Base-by-base conservation (phyloP, 192 early-diverging fungal genomes). In the Mortierella alpina region DNA sequence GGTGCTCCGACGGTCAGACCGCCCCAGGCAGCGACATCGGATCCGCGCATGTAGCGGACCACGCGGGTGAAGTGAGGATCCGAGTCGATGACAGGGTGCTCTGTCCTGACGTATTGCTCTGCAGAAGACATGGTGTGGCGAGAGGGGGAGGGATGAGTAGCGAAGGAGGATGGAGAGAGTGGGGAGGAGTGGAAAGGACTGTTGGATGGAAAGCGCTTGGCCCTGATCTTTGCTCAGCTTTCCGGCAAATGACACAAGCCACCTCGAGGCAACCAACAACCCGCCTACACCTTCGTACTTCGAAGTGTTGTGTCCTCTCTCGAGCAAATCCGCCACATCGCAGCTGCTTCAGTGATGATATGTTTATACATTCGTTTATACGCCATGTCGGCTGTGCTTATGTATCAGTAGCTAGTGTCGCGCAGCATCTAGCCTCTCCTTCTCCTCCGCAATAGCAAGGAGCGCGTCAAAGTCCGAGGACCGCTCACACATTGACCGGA, bases 41-140 rank as follows among this genome's bases (percentile, higher is more conserved):
- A 87, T 46, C 89, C 72, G 58, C 97, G 91, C 80, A 99, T 93
- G 89, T 97, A 99, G 50, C 93, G 83, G 64, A 99, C 87, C 2
- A 99, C 94, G 57, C 95, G 91, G 72, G 76, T 86, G 81, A 99
- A 93, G 78, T 96, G 94, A 31, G 97, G 97, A 76, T 99, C 94
- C 59, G 89, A 91, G 83, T 93, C 95, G 73, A 99, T 95, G 76
- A 95, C 88, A 45, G 89, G 91, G 86, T 93, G 96, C 53, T 93
- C 89, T 15, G 89, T 83, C 58, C 88, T 75, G 67, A 85, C 66
- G 67, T 82, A 73, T 74, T 85, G 80, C 50, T 83, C 83, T 59
- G 88, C 76, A 12, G 76, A 59, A 54, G 76, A 79, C 76, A 79
- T 76, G 47, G 46, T 54, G 66, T 31, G 31, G 31, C 31, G 31